A percentile compares a stretch with the other conserved stretches of the same genome.
Conservation (phyloP, 2,329 filamentous ascomycete genomes). For the Neobulgaria alba region DNA sequence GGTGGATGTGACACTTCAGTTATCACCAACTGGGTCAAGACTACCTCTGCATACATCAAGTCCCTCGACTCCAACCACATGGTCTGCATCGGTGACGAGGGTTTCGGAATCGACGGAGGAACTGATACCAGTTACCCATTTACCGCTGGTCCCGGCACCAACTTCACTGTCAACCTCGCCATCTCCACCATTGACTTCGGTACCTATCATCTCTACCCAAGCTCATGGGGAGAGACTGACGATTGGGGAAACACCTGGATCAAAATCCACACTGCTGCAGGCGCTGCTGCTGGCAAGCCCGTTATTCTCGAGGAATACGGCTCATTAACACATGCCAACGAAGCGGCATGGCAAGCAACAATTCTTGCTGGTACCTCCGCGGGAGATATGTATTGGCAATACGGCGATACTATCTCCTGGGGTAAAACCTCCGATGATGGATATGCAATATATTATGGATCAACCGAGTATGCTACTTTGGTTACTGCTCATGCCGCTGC, state of each 20-base stretch:
- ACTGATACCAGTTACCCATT: slow-evolving; percentile 32
- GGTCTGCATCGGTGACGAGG: slow-evolving; percentile 57
- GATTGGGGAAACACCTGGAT: slow-evolving; percentile 40
- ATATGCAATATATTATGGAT: slow-evolving; percentile 23
- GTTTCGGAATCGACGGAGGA: slow-evolving; percentile 38
- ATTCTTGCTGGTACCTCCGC: slow-evolving; percentile 18
- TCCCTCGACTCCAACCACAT: slow-evolving; percentile 51
- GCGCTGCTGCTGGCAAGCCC: slow-evolving; percentile 31
- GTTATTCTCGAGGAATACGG: slow-evolving; percentile 34
- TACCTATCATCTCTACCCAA: slow-evolving; percentile 44
- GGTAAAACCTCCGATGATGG: slow-evolving; percentile 23
- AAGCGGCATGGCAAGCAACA: slow-evolving; percentile 20
- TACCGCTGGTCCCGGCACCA: slow-evolving; percentile 20
- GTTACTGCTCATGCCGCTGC: neutral
- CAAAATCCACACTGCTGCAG: slow-evolving; percentile 34
- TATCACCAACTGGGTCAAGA: slow-evolving; percentile 50
- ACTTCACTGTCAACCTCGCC: slow-evolving; percentile 39
- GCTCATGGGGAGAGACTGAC: slow-evolving; percentile 32
- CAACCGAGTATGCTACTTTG: slow-evolving; percentile 19
- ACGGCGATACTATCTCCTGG: slow-evolving; percentile 20
- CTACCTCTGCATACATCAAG: slow-evolving; percentile 54
- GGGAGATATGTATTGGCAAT: slow-evolving; percentile 28
- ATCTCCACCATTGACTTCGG: slow-evolving; percentile 43
- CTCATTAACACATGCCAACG: slow-evolving; percentile 9
- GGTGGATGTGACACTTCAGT: slow-evolving; percentile 48